phyloP scores from a whole-genome alignment of 805 yeast species.

The Blastobotrys terrestris region DNA sequence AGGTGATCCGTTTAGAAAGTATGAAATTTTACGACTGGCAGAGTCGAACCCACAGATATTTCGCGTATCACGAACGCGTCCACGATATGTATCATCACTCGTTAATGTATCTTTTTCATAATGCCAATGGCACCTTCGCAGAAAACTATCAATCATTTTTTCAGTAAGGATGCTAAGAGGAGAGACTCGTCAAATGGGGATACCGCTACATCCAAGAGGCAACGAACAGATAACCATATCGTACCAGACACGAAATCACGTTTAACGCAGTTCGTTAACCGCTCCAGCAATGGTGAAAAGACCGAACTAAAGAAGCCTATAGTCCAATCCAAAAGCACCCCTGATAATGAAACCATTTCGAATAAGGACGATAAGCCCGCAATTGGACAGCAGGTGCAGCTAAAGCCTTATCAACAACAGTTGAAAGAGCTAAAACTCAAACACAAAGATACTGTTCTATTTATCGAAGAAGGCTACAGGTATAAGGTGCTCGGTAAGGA shows the following conservation, averaged over 20 bases:
- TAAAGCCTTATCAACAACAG: conserved; percentile 81
- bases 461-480: conserved; percentile 88
- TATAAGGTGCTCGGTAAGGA: conserved; percentile 83
- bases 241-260: background rate
- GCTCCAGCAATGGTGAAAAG: background rate
- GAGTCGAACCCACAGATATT: no score
- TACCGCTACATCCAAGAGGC: background rate
- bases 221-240: background rate
- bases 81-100: background rate
- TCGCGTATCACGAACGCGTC: background rate
- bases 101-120: no score
- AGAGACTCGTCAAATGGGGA: background rate
- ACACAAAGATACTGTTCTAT: conserved; percentile 62
- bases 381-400: conserved; percentile 23
- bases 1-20: no score
- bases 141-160: background rate
- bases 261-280: background rate
- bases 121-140: background rate
- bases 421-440: conserved; percentile 55
- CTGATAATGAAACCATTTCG: background rate
- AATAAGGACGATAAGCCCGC: background rate
- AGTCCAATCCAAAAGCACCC: no score
- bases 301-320: background rate
- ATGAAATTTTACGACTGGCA: no score
- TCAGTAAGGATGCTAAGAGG: background rate